Evolutionary conservation across 1,139 yeast genomes (phyloP).

Genomic region (Geotrichum candidum): DNA sequence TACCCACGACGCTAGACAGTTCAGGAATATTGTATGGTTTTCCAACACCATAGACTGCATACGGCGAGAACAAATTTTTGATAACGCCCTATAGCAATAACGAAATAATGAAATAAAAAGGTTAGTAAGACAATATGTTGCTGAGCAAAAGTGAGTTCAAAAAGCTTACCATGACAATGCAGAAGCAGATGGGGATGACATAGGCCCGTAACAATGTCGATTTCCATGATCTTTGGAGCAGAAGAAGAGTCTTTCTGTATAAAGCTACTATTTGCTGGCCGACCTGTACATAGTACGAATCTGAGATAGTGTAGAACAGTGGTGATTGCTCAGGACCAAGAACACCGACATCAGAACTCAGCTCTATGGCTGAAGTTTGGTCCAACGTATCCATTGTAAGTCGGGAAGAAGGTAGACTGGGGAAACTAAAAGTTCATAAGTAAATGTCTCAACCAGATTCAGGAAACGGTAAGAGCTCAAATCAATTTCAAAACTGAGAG

Average conservation of each 20-base stretch:
- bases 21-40: conserved; percentile 26
- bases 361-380: not conserved
- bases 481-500: too few relatives aligned
- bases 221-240: conserved; percentile 29
- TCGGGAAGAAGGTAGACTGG: not conserved
- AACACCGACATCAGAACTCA: not conserved
- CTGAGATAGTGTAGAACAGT: not conserved
- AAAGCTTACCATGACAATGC: conserved; percentile 31
- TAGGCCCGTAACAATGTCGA: conserved; percentile 33
- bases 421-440: not conserved
- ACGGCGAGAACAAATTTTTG: conserved; percentile 31
- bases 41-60: conserved; percentile 33
- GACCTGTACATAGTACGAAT: not conserved
- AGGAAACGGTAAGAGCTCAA: not conserved
- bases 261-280: conserved; percentile 22
- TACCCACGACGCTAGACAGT: conserved; percentile 27
- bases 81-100: conserved; percentile 26
- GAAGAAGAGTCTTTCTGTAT: conserved; percentile 26
- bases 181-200: conserved; percentile 31
- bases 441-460: not conserved
- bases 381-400: not conserved
- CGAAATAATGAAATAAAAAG: not conserved
- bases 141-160: conserved; percentile 1
- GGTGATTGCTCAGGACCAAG: not conserved
- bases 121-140: not conserved